These are phyloP conservation scores for Cyclospora cayetanensis DNA, from an alignment of 169 alveolate genomes.

Conservation along the genomic window DNA sequence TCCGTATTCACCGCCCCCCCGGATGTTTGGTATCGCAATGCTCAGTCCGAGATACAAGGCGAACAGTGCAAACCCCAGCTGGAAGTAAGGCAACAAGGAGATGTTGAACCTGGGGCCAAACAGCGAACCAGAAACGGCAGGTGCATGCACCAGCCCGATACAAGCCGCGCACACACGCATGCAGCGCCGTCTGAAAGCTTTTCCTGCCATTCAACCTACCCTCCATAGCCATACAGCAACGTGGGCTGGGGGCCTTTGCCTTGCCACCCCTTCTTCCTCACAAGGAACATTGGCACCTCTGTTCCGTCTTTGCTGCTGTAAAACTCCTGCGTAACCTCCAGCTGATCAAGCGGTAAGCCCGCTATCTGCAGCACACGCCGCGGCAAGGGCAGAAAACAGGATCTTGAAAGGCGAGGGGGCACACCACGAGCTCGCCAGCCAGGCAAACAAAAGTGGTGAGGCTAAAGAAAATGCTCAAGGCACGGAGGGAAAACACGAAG, in stretches of 20 bases:
- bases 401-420: too few species aligned
- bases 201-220: too few species aligned
- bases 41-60: slow-evolving; percentile 29
- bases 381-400: too few species aligned
- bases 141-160: too few species aligned
- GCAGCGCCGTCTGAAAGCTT: too few species aligned
- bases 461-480: too few species aligned
- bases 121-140: background rate
- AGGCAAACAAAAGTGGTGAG: too few species aligned
- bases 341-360: slow-evolving; percentile 13
- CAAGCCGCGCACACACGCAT: too few species aligned
- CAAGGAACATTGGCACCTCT: slow-evolving; percentile 61
- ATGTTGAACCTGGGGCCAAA: slow-evolving; percentile 14
- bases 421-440: too few species aligned
- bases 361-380: background rate
- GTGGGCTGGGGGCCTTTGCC: slow-evolving; percentile 44
- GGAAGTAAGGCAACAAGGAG: slow-evolving; percentile 51
- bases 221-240: slow-evolving; percentile 70
- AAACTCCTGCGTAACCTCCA: slow-evolving; percentile 56
- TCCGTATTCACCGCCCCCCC: slow-evolving; percentile 71
- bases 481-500: too few species aligned
- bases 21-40: slow-evolving; percentile 54
- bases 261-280: slow-evolving; percentile 11
- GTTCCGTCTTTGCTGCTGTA: slow-evolving; percentile 59
- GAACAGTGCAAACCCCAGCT: background rate